Evolutionary conservation across 1,139 yeast species (phyloP), one percentile per base, ranked within the genome.

Genomic region (Hyphopichia fennica): DNA sequence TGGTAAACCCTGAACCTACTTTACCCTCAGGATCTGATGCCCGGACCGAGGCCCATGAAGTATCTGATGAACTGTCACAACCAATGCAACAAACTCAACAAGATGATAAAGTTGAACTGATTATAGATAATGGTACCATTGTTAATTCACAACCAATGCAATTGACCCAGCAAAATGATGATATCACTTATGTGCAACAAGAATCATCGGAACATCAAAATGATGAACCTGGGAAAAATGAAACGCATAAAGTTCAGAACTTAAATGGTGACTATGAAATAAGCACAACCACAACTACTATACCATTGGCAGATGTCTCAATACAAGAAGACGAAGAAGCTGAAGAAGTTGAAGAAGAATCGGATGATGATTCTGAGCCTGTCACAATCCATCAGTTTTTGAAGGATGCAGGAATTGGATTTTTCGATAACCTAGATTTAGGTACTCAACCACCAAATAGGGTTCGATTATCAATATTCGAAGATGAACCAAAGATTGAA

Each of bases 341-440:
- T n/a, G n/a, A n/a, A n/a, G n/a, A n/a, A n/a, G n/a, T n/a, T n/a
- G 10, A 27, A 8, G 32, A 29, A 16, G 34, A 31, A 11, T 13
- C 20, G 3, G 46, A 39, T 25, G 60, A 51, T 3, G 53, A 57
- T 20, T 62, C 63, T 37, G 41, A 40, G 2, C 70, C 74, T 4
- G 77, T 74, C 1, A 51, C 73, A 0, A 58, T 77, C 29, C 53
- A 63, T 1, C 63, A 67, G 17, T 80, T 81, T 43, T 58, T 81
- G 49, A 57, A 57, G 7, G 79, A 76, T 43, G 62, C 79, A 9
- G 75, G 76, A 0, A 68, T 80, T 14, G 71, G 72, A 36, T 81
- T 81, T 49, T 76, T 72, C 48, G 80, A 79, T 49, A 81, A 77
- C 46, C 60, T 75, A 43, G 75, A 74, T 35, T 64, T 75, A 20